Conservation (phyloP, 2,329 filamentous ascomycete genomes). For the Cladorrhinum sp. region DNA sequence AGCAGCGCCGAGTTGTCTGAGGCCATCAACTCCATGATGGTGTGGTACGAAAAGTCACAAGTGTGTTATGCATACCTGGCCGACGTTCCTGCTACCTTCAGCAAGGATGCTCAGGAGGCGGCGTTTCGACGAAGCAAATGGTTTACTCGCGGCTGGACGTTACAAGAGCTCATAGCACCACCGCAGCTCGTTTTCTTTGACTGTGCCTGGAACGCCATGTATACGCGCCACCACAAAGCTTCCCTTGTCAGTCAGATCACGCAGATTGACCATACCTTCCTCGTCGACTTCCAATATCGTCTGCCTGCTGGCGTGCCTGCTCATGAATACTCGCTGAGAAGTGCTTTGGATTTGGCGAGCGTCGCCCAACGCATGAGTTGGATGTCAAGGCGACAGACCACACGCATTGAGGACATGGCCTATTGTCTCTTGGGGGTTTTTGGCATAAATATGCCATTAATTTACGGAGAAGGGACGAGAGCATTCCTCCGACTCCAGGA, state of each 20-base stretch:
- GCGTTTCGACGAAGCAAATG: neutral
- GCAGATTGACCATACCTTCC: neutral
- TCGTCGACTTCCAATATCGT: neutral
- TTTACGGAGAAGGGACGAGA: constrained; percentile 36
- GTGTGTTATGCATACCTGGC: neutral
- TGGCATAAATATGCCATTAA: constrained; percentile 39
- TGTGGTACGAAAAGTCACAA: neutral
- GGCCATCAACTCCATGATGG: constrained; percentile 1
- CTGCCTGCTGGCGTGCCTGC: neutral
- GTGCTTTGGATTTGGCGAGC: neutral
- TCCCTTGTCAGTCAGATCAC: neutral
- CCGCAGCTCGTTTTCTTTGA: neutral
- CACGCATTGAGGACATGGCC: constrained; percentile 36
- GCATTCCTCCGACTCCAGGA: constrained; percentile 32
- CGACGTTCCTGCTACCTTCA: neutral
- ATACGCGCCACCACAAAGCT: neutral
- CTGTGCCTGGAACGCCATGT: neutral
- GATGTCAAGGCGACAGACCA: constrained; percentile 33
- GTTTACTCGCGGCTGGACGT: neutral
- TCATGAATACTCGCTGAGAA: neutral
- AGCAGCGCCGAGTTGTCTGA: constrained; percentile 5
- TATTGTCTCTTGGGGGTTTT: constrained; percentile 44
- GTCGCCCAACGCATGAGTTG: constrained; percentile 39
- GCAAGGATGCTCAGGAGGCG: neutral
- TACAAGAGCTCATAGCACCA: constrained; percentile 3